Conservation (phyloP, 441 rosid species). For the Melastoma candidum region DNA sequence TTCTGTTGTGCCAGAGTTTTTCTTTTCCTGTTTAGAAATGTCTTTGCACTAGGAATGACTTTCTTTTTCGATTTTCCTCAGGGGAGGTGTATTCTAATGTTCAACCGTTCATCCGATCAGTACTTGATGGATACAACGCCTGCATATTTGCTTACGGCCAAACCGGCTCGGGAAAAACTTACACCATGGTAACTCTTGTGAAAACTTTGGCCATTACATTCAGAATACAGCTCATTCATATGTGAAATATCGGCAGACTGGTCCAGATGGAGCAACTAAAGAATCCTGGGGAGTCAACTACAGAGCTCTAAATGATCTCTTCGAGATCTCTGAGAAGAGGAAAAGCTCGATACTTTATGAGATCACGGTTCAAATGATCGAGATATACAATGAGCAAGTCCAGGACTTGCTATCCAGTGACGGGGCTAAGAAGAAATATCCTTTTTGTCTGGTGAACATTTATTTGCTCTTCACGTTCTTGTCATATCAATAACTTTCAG, state of each 20-base stretch:
- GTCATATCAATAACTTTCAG: not conserved
- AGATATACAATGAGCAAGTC: conserved; percentile 69
- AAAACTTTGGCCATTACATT: not conserved
- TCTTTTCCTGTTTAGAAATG: not conserved
- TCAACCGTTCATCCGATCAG: conserved; percentile 50
- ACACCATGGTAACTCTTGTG: conserved; percentile 40
- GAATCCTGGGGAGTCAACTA: conserved; percentile 59
- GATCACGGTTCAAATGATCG: conserved; percentile 62
- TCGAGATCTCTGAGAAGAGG: conserved; percentile 42
- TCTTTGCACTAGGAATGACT: conserved; percentile 7
- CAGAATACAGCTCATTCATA: conserved; percentile 8
- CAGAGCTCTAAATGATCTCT: conserved; percentile 48
- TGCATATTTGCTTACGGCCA: conserved; percentile 75
- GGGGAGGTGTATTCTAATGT: conserved; percentile 51
- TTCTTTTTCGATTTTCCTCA: conserved; percentile 23
- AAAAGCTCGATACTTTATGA: conserved; percentile 38
- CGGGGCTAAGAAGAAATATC: conserved; percentile 54
- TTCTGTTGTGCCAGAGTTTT: not conserved
- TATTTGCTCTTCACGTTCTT: not conserved
- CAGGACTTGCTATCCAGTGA: conserved; percentile 43
- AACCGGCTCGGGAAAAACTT: conserved; percentile 73
- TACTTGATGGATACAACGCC: conserved; percentile 55
- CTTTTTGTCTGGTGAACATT: conserved; percentile 18
- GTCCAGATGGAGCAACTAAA: conserved; percentile 35
- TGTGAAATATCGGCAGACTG: conserved; percentile 24